Percentiles rank a stretch among this genome's conserved stretches.
Conservation (phyloP, 352 stramenopile genomes). For the Globisporangium parvum region DNA sequence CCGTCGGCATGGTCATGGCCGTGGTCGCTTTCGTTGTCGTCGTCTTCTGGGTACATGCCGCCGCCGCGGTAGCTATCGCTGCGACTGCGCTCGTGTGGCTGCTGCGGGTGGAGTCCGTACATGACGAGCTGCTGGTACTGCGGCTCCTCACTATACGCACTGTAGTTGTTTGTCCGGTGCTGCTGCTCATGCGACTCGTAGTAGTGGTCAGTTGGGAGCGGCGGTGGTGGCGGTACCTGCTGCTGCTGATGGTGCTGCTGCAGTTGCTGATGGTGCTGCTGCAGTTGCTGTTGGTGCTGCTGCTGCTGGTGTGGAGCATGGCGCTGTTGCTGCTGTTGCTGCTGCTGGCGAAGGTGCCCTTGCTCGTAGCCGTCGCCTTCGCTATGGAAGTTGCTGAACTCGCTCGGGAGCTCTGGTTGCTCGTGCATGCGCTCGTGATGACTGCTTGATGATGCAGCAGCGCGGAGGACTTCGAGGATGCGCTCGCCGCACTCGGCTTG, state of each 20-base stretch:
- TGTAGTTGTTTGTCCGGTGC: conserved; percentile 4
- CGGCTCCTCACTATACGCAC: not conserved
- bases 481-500: conserved; percentile 72
- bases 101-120: conserved; percentile 11
- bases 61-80: conserved; percentile 16
- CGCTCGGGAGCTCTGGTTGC: conserved; percentile 18
- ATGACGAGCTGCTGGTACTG: conserved; percentile 7
- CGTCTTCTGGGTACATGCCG: conserved; percentile 19
- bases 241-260: not conserved
- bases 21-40: conserved; percentile 9
- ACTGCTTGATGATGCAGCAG: conserved; percentile 14
- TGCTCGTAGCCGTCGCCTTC: conserved; percentile 11
- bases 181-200: conserved; percentile 11
- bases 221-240: not conserved
- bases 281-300: conserved; percentile 11
- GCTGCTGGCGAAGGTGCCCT: conserved; percentile 19
- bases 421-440: conserved; percentile 24
- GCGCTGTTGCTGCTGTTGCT: conserved; percentile 11
- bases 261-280: conserved; percentile 6
- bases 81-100: conserved; percentile 7
- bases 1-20: conserved; percentile 16
- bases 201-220: too few species aligned
- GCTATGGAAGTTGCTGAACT: conserved; percentile 32
- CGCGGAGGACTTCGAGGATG: conserved; percentile 64
- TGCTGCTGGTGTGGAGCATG: conserved; percentile 5